Evolutionary conservation across 2,329 filamentous ascomycete genomes (phyloP), one percentile per base, ranked within the genome.

Genomic region (Fusarium agapanthi): DNA sequence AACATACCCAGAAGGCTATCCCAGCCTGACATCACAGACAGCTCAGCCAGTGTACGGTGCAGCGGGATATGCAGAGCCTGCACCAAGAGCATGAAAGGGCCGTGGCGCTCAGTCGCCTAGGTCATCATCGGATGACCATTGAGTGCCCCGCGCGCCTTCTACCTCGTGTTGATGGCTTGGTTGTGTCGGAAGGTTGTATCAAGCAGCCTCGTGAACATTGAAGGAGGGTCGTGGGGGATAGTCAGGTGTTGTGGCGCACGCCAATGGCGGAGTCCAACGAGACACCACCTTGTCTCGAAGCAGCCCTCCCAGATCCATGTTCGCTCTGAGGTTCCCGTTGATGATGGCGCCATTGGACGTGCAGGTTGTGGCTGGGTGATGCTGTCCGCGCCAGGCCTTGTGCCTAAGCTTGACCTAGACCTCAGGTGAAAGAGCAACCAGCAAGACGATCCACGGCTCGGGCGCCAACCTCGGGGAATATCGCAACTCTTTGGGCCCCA

Each of bases 21-120:
- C 83, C 20, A 80, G 80, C 67, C 73, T 85, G 58, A 75, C 79
- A 37, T 70, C 82, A 37, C 84, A 80, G 35, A 45, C 75, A 18
- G 72, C 76, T 7, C 78, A 79, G 55, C 76, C 81, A 12, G 84
- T 87, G 53, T 87, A 87, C 70, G 81, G 80, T 59, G 72, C 81
- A 26, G 77, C 79, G 50, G 79, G 79, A n/a, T 86, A 87, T 67
- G 81, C 80, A 56, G 84, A 85, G 61, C 81, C 81, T 48, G 79
- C 80, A 24, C 80, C 84, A 57, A 81, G 85, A 65, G 82, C 83
- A 70, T 86, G 81, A 81, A 59, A 47, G 50, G 47, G 59, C 60
- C 53, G 50, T 56, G 62, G 67, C 64, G 72, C 60, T 69, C 54
- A 61, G 44, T 66, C 40, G 61, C 57, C 61, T 26, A 57, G 54